A percentile compares a stretch with the other conserved stretches of the same genome.
These are phyloP conservation scores for Rhodomyrtus tomentosa DNA, from an alignment of 345 rosid species.

Conservation along the genomic window DNA sequence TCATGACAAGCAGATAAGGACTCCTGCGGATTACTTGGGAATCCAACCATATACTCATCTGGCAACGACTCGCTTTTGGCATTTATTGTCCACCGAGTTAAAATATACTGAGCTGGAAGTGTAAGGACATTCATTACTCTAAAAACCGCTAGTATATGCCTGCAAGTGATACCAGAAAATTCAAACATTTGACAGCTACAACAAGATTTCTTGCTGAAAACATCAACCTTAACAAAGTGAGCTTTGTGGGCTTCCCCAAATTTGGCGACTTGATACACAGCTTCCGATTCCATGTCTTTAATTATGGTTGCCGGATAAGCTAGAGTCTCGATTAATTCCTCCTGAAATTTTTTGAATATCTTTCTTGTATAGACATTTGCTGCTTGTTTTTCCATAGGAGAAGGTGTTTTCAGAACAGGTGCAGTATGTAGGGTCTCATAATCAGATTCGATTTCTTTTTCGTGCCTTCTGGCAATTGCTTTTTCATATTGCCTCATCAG, in stretches of 20 bases:
- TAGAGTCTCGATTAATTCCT: slow-evolving; percentile 64
- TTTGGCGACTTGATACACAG: slow-evolving; percentile 49
- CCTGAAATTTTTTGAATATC: slow-evolving; percentile 57
- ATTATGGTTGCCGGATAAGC: slow-evolving; percentile 50
- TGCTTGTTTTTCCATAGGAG: slow-evolving; percentile 85
- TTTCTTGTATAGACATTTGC: slow-evolving; percentile 53
- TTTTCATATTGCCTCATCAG: slow-evolving; percentile 53
- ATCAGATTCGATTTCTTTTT: slow-evolving; percentile 67
- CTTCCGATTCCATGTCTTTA: slow-evolving; percentile 41
- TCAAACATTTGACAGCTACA: slow-evolving; percentile 87
- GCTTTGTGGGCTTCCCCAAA: slow-evolving; percentile 56
- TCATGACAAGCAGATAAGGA: slow-evolving; percentile 40
- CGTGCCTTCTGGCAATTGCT: slow-evolving; percentile 50
- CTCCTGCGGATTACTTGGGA: slow-evolving; percentile 28
- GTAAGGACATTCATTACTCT: slow-evolving; percentile 58
- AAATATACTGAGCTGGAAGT: slow-evolving; percentile 50
- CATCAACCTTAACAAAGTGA: slow-evolving; percentile 41
- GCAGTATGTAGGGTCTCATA: slow-evolving; percentile 41
- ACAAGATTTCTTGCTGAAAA: slow-evolving; percentile 51
- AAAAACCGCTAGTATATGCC: slow-evolving; percentile 67
- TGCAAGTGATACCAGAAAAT: slow-evolving; percentile 57
- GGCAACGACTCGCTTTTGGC: slow-evolving; percentile 36
- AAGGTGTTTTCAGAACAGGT: slow-evolving; percentile 53
- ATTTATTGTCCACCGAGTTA: slow-evolving; percentile 73
- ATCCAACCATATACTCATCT: slow-evolving; percentile 25